Evolutionary conservation across 2,329 filamentous ascomycete species (phyloP), one percentile per base, ranked within the genome.

Genomic region (Colletotrichum viniferum): DNA sequence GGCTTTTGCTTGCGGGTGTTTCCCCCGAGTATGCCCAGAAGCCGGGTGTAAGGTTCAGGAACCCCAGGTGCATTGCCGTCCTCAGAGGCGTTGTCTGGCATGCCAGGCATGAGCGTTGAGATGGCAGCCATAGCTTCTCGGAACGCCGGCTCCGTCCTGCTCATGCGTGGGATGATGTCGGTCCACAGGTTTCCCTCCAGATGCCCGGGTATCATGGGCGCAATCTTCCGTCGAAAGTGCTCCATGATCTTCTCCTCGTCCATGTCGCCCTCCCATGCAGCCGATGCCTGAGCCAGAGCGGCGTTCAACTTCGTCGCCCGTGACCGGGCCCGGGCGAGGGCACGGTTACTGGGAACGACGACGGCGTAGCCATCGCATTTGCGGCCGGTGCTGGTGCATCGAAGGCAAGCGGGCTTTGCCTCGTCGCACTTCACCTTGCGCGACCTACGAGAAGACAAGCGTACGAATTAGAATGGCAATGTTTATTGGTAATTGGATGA

Each of bases 381-480:
- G 68, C 90, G 86, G 14, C 90, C 89, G 4, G 90, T 91, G 74
- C 86, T 88, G 32, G 86, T 86, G 79, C 90, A 92, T 71, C 88
- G 86, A 36, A 86, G 81, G 78, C 90, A 92, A 52, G 81, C 83
- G 2, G 90, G 90, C 73, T 88, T 90, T 16, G 81, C 83, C 80
- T 91, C 90, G 76, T 90, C 89, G 79, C 90, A 92, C 79, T 91
- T 91, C 48, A 91, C 86, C 72, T 89, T 88, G 69, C 89, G 87
- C 60, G 89, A 86, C 80, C 88, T 90, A 70, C 21, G 10, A 2
- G 13, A 12, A 16, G 68, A 21, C 8, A 7, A 26, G 14, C 14
- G n/a, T 38, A 7, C 34, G 26, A 63, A 36, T 62, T 21, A 66
- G 60, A 30, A 28, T 21, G 24, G 13, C 0, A 66, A 34, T 30